phyloP scores from a whole-genome alignment of 1,139 yeast species.

The Sugiyamaella neomexicana region DNA sequence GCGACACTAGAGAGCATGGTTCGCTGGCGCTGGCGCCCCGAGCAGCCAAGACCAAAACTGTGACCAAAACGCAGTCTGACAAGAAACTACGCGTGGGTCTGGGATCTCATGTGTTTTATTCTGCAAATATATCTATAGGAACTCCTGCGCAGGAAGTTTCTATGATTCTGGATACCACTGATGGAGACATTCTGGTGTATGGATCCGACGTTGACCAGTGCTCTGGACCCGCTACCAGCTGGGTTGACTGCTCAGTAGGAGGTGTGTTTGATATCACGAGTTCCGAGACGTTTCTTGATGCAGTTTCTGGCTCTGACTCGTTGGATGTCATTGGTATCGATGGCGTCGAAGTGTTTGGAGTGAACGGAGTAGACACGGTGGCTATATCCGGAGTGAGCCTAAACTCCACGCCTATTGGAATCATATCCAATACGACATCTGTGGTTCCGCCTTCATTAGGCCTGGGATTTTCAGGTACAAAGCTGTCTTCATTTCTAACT shows the following conservation, averaged over 20 bases:
- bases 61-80: neutral
- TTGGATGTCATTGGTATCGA: constrained; percentile 24
- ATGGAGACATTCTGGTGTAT: constrained; percentile 25
- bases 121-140: constrained; percentile 22
- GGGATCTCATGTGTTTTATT: constrained; percentile 5
- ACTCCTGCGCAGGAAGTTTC: constrained; percentile 23
- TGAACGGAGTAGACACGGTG: constrained; percentile 19
- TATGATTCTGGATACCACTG: constrained; percentile 26
- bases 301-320: neutral
- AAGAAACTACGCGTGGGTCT: constrained; percentile 1
- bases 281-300: constrained; percentile 22
- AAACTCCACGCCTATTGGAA: constrained; percentile 25
- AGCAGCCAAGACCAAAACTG: neutral
- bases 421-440: constrained; percentile 23
- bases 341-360: constrained; percentile 25
- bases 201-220: constrained; percentile 20
- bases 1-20: neutral
- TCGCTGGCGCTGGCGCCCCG: no score
- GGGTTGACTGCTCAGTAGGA: constrained; percentile 19
- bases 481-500: neutral
- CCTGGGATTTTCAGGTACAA: constrained; percentile 23
- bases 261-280: constrained; percentile 19
- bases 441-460: constrained; percentile 30
- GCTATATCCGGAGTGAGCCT: constrained; percentile 15
- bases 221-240: constrained; percentile 6